Evolutionary conservation across 1,284 basidiomycete genomes (phyloP), one percentile per base, ranked within the genome.

Genomic region (Pyrrhoderma lamaoense): DNA sequence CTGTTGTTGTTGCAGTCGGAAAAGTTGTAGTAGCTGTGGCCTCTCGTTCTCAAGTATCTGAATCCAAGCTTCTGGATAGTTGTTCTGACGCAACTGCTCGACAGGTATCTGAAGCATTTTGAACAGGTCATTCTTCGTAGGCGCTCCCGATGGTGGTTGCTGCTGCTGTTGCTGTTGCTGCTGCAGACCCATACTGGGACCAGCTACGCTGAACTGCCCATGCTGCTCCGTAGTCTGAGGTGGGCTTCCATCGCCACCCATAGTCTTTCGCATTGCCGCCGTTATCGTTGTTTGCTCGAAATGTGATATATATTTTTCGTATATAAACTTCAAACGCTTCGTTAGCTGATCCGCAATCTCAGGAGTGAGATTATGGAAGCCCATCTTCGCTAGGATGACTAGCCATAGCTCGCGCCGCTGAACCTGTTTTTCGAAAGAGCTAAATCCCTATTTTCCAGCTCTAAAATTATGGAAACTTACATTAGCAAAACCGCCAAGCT

Each of bases 381-480:
- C 80, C 61, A 89, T 67, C 36, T 72, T 73, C 11, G 72, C 84
- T 9, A 76, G 85, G 54, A 89, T 76, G 42, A 80, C 65, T 11
- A 74, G 61, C 86, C 85, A 89, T 49, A 72, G 56, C 22, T 85
- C 81, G 39, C 73, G 74, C 51, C 67, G 62, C 16, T 68, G 67
- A n/a, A 82, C 75, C 82, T 85, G 47, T 8, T 21, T 45, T 23
- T 27, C n/a, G n/a, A n/a, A n/a, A n/a, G 13, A 21, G 27, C 23
- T 8, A 7, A 8, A 31, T 40, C 23, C 11, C 38, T 43, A 18
- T 18, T n/a, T 18, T 9, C 14, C 47, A 16, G 18, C 27, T 19
- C 9, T 2, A 1, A 11, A 42, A 50, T 38, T 45, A 50, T 51
- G 21, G 27, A 25, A 27, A 66, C 72, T 60, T 60, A 83, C 85